Conservation (phyloP, 2,329 filamentous ascomycete genomes). For the Aspergillus ruber region DNA sequence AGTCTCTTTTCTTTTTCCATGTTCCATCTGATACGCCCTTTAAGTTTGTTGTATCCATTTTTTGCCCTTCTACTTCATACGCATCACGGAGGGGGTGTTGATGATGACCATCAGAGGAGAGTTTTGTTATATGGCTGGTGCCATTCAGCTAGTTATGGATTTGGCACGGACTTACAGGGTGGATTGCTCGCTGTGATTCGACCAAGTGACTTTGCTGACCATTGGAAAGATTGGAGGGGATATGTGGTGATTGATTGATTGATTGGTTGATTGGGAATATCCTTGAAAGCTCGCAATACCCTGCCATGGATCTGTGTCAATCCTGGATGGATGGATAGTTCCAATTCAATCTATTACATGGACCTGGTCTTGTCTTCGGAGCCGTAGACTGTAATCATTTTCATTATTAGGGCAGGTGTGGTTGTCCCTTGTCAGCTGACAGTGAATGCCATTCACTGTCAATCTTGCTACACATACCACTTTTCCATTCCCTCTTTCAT, state of each 20-base stretch:
- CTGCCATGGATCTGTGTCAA: conserved; percentile 1
- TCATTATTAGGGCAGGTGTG: too few relatives aligned
- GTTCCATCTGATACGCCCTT: not conserved
- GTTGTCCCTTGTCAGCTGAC: too few relatives aligned
- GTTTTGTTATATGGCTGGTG: conserved; percentile 1
- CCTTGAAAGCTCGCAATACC: conserved; percentile 7
- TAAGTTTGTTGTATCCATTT: conserved; percentile 1
- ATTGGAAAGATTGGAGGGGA: not conserved
- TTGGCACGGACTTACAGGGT: not conserved
- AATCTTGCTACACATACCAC: too few relatives aligned
- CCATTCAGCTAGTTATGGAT: not conserved
- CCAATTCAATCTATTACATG: conserved; percentile 14
- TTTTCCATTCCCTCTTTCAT: too few relatives aligned
- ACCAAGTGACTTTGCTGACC: not conserved
- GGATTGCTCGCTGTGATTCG: not conserved
- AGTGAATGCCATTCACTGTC: too few relatives aligned
- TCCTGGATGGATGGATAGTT: conserved; percentile 10
- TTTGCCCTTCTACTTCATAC: not conserved
- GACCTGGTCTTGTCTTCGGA: not conserved
- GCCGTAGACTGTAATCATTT: not conserved
- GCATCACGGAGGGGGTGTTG: conserved; percentile 1
- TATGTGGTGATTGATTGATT: conserved; percentile 7
- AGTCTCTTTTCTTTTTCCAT: conserved; percentile 1
- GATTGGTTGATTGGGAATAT: conserved; percentile 10
- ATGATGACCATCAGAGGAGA: not conserved